Conservation (phyloP, 495 filamentous ascomycete species). For the Podospora pseudoanserina region DNA sequence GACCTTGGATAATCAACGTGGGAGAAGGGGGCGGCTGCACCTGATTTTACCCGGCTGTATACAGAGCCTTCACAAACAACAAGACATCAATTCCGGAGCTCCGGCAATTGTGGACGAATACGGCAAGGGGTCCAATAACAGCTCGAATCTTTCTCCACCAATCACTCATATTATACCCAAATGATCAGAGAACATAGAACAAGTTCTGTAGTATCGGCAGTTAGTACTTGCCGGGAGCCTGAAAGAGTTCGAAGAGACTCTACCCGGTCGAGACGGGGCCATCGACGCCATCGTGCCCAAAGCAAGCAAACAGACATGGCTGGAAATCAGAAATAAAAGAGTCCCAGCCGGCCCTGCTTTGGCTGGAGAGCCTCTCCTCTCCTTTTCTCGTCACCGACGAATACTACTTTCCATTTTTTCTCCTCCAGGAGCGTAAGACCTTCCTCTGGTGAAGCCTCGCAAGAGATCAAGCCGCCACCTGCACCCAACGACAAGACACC, state of each 20-base stretch:
- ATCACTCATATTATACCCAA: constrained; percentile 39
- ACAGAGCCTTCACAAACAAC: neutral
- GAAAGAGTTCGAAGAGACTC: constrained; percentile 17
- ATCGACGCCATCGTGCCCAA: constrained; percentile 2
- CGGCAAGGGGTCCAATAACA: constrained; percentile 40
- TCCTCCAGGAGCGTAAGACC: neutral
- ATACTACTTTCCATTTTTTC: neutral
- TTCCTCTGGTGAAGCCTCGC: constrained; percentile 2
- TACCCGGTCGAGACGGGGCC: constrained; percentile 17
- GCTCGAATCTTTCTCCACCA: constrained; percentile 30
- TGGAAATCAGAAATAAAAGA: constrained; percentile 7
- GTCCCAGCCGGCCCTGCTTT: neutral
- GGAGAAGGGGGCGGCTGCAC: constrained; percentile 10
- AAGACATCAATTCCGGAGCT: constrained; percentile 29
- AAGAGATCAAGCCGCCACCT: neutral
- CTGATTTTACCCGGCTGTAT: constrained; percentile 27
- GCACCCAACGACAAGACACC: constrained; percentile 7
- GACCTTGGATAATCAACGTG: constrained; percentile 12
- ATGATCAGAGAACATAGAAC: constrained; percentile 35
- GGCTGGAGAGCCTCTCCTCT: neutral
- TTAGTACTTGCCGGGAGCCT: constrained; percentile 31
- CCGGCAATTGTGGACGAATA: constrained; percentile 40
- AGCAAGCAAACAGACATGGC: constrained; percentile 4
- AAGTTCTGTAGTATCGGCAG: constrained; percentile 44
- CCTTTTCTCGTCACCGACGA: constrained; percentile 3